Percentiles rank a stretch among this genome's conserved stretches.
phyloP scores from a whole-genome alignment of 169 alveolate genomes.

The Eimeria tenella region DNA sequence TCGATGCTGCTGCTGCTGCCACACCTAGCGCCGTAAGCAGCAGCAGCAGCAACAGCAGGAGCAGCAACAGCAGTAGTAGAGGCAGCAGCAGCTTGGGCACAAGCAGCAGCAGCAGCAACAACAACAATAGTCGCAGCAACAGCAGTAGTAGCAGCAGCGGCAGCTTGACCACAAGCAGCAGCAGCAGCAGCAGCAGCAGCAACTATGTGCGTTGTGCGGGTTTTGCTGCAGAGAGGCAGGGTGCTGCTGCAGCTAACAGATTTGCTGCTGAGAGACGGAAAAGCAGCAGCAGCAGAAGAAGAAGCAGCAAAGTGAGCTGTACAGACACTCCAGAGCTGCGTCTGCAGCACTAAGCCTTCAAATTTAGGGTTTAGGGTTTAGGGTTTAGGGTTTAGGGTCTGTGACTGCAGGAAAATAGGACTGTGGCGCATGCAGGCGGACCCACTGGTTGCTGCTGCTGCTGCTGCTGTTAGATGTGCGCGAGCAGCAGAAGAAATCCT shows the following conservation, averaged over 20 bases:
- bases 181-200: slow-evolving; percentile 3
- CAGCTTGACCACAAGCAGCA: too few species aligned
- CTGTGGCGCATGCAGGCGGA: neutral
- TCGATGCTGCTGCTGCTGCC: slow-evolving; percentile 8
- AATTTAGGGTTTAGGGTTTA: too few species aligned
- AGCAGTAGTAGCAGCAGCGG: too few species aligned
- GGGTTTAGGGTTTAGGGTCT: neutral
- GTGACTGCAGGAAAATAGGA: neutral
- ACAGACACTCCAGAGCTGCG: slow-evolving; percentile 1
- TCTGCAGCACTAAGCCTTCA: too few species aligned
- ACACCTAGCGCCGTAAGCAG: slow-evolving; percentile 33
- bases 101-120: slow-evolving; percentile 8
- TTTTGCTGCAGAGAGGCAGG: neutral
- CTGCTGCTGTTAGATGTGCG: neutral
- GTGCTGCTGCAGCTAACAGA: neutral
- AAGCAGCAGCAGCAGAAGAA: neutral
- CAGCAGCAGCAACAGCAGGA: slow-evolving; percentile 41
- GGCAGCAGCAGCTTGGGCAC: too few species aligned
- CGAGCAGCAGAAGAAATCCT: neutral
- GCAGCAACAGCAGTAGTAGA: slow-evolving; percentile 27
- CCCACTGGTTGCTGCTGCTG: neutral
- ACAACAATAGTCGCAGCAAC: too few species aligned
- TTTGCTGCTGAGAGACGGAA: neutral
- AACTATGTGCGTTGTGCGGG: neutral
- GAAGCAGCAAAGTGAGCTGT: slow-evolving; percentile 4